Conservation (phyloP, 2,329 filamentous ascomycete species). For the Diaporthe sp. region DNA sequence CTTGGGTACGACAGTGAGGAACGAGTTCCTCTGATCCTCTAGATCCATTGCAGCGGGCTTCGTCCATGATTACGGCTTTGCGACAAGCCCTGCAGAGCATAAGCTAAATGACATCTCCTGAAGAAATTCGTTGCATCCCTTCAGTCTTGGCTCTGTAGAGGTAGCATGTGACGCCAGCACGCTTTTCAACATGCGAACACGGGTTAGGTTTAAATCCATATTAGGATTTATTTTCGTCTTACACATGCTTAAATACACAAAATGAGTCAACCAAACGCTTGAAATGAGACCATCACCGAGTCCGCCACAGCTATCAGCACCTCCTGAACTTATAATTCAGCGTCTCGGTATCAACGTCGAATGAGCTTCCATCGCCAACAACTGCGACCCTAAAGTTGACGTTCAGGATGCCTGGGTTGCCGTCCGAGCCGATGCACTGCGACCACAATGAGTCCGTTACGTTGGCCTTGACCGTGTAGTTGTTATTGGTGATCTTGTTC, state of each 20-base stretch:
- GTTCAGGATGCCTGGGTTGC: conserved; percentile 55
- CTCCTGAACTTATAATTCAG: conserved; percentile 55
- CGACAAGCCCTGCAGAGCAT: fast-evolving
- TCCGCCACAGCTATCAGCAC: conserved; percentile 46
- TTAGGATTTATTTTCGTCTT: neutral
- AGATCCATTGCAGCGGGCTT: neutral
- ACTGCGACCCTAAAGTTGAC: conserved; percentile 58
- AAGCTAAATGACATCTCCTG: neutral
- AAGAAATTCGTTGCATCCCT: neutral
- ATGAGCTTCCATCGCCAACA: conserved; percentile 51
- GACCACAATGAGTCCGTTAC: conserved; percentile 52
- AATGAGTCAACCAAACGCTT: neutral
- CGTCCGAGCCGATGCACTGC: conserved; percentile 50
- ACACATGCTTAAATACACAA: neutral
- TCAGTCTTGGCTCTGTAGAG: neutral
- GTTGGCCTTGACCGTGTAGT: conserved; percentile 49
- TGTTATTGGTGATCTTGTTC: conserved; percentile 43
- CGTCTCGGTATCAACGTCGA: conserved; percentile 54
- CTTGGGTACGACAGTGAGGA: too few species aligned
- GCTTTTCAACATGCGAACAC: neutral
- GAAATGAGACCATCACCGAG: neutral
- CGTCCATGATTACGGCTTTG: neutral
- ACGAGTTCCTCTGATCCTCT: neutral
- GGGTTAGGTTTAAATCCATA: fast-evolving
- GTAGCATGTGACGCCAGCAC: neutral